Percentiles rank a stretch among this genome's conserved stretches.
Evolutionary conservation across 257 asterid genomes (phyloP).

Genomic region (Solanum paucissectum): DNA sequence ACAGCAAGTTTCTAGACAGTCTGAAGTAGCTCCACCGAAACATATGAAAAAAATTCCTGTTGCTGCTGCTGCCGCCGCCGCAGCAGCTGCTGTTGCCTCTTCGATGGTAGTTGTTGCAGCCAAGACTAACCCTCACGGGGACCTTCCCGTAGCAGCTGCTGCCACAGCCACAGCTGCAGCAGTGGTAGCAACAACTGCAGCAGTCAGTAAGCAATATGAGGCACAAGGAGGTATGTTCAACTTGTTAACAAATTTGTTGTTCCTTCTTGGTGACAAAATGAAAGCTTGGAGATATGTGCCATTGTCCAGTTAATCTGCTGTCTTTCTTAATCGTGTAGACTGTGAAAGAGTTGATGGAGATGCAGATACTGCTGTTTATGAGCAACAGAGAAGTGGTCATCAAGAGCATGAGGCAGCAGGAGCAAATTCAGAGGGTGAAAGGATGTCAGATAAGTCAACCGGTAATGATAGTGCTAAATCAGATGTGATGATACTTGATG

Average conservation of each 20-base stretch:
- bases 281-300: slow-evolving; percentile 37
- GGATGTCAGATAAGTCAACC: slow-evolving; percentile 74
- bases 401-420: slow-evolving; percentile 37
- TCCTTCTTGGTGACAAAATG: neutral
- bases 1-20: slow-evolving; percentile 24
- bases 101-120: slow-evolving; percentile 86
- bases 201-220: slow-evolving; percentile 55
- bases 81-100: slow-evolving; percentile 93
- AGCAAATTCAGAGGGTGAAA: slow-evolving; percentile 61
- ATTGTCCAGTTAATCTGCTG: slow-evolving; percentile 35
- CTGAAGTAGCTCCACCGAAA: slow-evolving; percentile 28
- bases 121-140: slow-evolving; percentile 44
- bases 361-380: slow-evolving; percentile 24
- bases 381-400: slow-evolving; percentile 38
- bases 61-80: slow-evolving; percentile 81
- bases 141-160: slow-evolving; percentile 89
- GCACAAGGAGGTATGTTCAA: neutral
- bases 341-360: slow-evolving; percentile 47
- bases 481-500: slow-evolving; percentile 60
- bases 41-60: slow-evolving; percentile 49
- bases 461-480: slow-evolving; percentile 70
- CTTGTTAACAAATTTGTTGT: neutral
- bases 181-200: slow-evolving; percentile 78
- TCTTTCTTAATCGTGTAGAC: slow-evolving; percentile 19
- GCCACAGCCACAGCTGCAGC: slow-evolving; percentile 94